phyloP scores from a whole-genome alignment of 2,329 filamentous ascomycete genomes.

The Bipolaris bicolor region DNA sequence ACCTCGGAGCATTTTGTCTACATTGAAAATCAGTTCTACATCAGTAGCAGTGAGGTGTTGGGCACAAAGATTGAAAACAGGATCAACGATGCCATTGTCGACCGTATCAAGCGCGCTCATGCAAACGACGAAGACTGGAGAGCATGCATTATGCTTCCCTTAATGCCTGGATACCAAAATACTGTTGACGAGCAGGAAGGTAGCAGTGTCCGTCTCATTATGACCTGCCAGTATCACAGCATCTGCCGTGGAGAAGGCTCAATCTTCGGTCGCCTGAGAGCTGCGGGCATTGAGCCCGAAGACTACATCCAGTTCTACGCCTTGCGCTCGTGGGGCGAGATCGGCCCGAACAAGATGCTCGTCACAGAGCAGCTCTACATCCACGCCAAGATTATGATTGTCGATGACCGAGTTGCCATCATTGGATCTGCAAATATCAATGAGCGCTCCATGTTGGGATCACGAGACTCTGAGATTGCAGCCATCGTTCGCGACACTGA shows the following conservation, averaged over 20 bases:
- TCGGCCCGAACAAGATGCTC: slow-evolving; percentile 79
- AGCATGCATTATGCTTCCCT: slow-evolving; percentile 84
- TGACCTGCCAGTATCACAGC: slow-evolving; percentile 95
- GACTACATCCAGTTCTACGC: slow-evolving; percentile 97
- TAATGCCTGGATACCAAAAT: slow-evolving; percentile 99
- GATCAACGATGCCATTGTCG: slow-evolving; percentile 92
- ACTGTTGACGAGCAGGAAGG: slow-evolving; percentile 93
- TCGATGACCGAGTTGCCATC: slow-evolving; percentile 89
- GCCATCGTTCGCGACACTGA: slow-evolving; percentile 91
- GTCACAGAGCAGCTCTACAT: slow-evolving; percentile 98
- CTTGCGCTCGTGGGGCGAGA: slow-evolving; percentile 87
- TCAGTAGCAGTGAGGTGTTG: slow-evolving; percentile 88
- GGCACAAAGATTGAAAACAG: slow-evolving; percentile 87
- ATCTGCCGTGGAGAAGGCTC: slow-evolving; percentile 92
- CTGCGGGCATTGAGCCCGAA: slow-evolving; percentile 84
- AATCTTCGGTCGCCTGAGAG: slow-evolving; percentile 84
- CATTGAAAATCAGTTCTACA: slow-evolving; percentile 98
- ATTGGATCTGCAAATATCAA: slow-evolving; percentile 99
- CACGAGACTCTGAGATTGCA: slow-evolving; percentile 89
- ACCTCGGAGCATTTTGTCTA: slow-evolving; percentile 97
- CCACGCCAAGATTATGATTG: slow-evolving; percentile 94
- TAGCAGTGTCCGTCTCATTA: slow-evolving; percentile 90
- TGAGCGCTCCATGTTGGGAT: slow-evolving; percentile 92
- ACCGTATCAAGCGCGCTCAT: slow-evolving; percentile 84
- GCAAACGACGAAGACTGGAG: slow-evolving; percentile 88